Conservation (phyloP, 805 yeast species). For the Zygosaccharomyces bisporus region DNA sequence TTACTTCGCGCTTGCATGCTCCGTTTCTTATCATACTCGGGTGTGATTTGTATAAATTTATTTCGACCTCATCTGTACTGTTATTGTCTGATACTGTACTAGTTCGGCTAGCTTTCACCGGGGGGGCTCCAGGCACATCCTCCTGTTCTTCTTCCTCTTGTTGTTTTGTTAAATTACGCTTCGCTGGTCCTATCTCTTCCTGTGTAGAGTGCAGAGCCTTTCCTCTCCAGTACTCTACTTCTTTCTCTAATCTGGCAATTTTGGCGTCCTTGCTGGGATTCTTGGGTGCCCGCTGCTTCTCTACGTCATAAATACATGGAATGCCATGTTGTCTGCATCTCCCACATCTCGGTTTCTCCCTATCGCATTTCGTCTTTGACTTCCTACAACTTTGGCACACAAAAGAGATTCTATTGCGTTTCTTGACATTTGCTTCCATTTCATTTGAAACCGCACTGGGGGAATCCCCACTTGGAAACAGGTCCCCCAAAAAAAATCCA, state of each 20-base stretch:
- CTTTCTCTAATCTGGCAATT: constrained; percentile 31
- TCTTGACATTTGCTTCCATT: constrained; percentile 12
- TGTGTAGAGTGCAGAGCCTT: constrained; percentile 21
- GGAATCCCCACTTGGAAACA: not conserved
- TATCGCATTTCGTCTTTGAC: constrained; percentile 36
- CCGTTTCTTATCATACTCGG: constrained; percentile 32
- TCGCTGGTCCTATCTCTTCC: constrained; percentile 7
- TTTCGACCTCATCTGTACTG: constrained; percentile 17
- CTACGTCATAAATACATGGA: constrained; percentile 34
- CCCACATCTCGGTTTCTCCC: constrained; percentile 32
- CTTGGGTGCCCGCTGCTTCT: constrained; percentile 32
- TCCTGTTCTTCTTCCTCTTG: not conserved
- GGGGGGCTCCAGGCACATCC: not conserved
- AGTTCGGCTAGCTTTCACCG: constrained; percentile 5
- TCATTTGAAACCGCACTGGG: not conserved
- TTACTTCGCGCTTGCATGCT: constrained; percentile 33
- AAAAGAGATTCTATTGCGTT: constrained; percentile 34
- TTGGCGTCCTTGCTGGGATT: constrained; percentile 32
- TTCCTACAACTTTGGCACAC: constrained; percentile 36
- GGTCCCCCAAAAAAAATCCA: constrained; percentile 1
- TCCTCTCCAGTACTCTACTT: constrained; percentile 33
- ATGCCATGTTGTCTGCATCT: constrained; percentile 30
- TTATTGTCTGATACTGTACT: not conserved
- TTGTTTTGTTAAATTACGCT: not conserved
- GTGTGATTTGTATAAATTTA: constrained; percentile 28